Evolutionary conservation across 2,329 filamentous ascomycete species (phyloP).

Genomic region (Pyrenochaeta sp.): DNA sequence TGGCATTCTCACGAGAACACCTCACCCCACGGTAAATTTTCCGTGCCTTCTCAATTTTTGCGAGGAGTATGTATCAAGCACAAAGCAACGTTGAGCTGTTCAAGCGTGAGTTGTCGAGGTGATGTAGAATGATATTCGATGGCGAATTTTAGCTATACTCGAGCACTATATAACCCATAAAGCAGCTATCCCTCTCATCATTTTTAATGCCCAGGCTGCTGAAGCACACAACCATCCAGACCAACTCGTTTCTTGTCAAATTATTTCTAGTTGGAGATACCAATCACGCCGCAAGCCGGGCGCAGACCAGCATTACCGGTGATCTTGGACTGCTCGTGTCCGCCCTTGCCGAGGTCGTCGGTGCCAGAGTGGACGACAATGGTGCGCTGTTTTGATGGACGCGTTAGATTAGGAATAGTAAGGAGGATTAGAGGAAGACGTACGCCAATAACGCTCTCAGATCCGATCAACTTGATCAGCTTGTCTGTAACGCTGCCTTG

Average conservation of each 20-base stretch:
- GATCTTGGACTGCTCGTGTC: constrained; percentile 94
- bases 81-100: too few species aligned
- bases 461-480: constrained; percentile 93
- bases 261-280: constrained; percentile 67
- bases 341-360: constrained; percentile 94
- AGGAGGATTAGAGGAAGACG: constrained; percentile 22
- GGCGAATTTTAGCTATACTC: neutral
- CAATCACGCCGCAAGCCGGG: constrained; percentile 96
- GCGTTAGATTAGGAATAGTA: neutral
- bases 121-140: neutral
- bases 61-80: too few species aligned
- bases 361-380: constrained; percentile 94
- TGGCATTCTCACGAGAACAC: neutral
- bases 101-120: too few species aligned
- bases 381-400: constrained; percentile 71
- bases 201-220: constrained; percentile 12
- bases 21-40: too few species aligned
- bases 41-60: too few species aligned
- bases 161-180: neutral
- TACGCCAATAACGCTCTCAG: constrained; percentile 93
- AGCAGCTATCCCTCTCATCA: neutral
- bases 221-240: constrained; percentile 5
- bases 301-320: constrained; percentile 94
- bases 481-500: constrained; percentile 82
- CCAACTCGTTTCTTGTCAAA: neutral